These are phyloP conservation scores for Vaccinium macrocarpon DNA, from an alignment of 148 eudicot genomes.

Conservation along the genomic window DNA sequence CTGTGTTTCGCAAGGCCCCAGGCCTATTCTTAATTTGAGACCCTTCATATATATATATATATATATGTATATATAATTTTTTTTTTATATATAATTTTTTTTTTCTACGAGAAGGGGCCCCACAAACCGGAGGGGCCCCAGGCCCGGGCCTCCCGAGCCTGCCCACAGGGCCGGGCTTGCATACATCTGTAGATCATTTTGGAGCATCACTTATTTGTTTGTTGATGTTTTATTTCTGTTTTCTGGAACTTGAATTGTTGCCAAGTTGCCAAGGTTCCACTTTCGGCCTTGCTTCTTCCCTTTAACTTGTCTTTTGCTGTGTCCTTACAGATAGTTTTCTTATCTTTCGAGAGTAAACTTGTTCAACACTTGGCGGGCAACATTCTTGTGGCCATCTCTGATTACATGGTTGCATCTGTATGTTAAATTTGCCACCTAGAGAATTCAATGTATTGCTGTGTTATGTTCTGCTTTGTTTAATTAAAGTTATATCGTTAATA, in stretches of 20 bases:
- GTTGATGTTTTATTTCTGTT: slow-evolving; percentile 7
- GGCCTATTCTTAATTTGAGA: no score
- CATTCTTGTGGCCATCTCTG: slow-evolving; percentile 52
- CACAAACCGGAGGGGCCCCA: no score
- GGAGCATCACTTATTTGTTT: not conserved
- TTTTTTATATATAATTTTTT: no score
- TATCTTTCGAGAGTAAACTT: slow-evolving; percentile 43
- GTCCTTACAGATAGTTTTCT: slow-evolving; percentile 43
- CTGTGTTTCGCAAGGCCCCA: no score
- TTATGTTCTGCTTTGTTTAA: slow-evolving; percentile 16
- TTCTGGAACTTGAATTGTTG: not conserved
- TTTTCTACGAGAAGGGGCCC: no score
- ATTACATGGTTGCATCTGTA: slow-evolving; percentile 54
- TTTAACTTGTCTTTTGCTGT: not conserved
- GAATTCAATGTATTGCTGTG: not conserved
- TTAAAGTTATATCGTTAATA: slow-evolving; percentile 24
- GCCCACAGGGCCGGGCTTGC: no score
- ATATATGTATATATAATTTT: no score
- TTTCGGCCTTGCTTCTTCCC: not conserved
- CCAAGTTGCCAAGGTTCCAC: not conserved
- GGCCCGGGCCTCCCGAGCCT: no score
- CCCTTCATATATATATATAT: no score
- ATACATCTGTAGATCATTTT: not conserved
- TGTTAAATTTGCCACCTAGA: slow-evolving; percentile 18
- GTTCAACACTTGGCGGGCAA: slow-evolving; percentile 59